A percentile compares a stretch with the other conserved stretches of the same genome.
These are phyloP conservation scores for Claviceps sp. DNA, from an alignment of 2,329 filamentous ascomycete species.

Conservation along the genomic window DNA sequence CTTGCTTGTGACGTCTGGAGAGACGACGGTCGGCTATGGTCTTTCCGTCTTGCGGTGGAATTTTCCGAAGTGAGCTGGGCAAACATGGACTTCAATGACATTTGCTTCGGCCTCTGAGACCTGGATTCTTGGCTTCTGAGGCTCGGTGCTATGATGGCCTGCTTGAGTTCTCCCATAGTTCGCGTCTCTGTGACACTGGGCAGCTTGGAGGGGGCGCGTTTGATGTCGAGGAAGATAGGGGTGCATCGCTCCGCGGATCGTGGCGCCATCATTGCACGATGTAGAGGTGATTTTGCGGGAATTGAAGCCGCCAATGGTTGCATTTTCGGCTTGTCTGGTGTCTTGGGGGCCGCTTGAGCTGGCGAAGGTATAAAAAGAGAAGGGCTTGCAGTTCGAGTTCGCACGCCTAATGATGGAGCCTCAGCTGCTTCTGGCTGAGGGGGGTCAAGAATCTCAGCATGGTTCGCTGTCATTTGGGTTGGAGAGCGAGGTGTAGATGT, in stretches of 20 bases:
- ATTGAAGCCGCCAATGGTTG: neutral
- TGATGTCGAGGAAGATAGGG: conserved; percentile 3
- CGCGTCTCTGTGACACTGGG: conserved; percentile 1
- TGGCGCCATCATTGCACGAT: conserved; percentile 2
- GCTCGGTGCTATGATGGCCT: conserved; percentile 5
- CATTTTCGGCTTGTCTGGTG: conserved; percentile 1
- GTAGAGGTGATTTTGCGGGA: neutral
- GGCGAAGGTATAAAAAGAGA: conserved; percentile 2
- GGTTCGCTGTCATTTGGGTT: neutral
- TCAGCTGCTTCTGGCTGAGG: neutral
- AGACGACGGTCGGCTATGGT: neutral
- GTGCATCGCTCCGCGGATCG: conserved; percentile 6
- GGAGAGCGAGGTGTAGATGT: neutral
- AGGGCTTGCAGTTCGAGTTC: neutral
- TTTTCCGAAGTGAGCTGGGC: neutral
- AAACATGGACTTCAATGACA: neutral
- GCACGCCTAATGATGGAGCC: neutral
- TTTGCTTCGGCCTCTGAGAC: neutral
- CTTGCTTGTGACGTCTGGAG: neutral
- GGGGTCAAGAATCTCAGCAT: neutral
- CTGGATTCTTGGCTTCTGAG: neutral
- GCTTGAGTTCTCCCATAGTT: conserved; percentile 6
- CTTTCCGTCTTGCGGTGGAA: neutral
- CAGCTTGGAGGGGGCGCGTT: neutral
- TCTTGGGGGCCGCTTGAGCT: neutral